Conservation (phyloP, 2,329 filamentous ascomycete genomes). For the Metarhizium guizhouense region DNA sequence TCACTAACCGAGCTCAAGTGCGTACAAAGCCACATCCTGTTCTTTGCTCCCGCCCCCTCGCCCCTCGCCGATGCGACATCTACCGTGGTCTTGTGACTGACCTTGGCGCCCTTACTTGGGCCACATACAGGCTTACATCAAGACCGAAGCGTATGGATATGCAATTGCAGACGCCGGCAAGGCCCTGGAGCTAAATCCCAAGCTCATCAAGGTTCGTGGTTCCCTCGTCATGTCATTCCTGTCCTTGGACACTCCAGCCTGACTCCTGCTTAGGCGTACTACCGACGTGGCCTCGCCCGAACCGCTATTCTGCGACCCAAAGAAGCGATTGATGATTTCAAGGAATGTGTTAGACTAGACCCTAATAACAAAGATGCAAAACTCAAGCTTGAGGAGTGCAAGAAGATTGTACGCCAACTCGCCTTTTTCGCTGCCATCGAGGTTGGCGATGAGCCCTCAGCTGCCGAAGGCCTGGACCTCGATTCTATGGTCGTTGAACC, state of each 20-base stretch:
- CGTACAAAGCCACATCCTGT: conserved; percentile 19
- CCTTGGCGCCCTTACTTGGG: conserved; percentile 7
- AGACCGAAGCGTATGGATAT: conserved; percentile 90
- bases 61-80: not conserved
- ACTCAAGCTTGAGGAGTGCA: conserved; percentile 83
- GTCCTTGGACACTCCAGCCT: not conserved
- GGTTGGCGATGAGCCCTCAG: conserved; percentile 83
- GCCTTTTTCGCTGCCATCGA: conserved; percentile 95
- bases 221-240: conserved; percentile 1
- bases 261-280: conserved; percentile 61
- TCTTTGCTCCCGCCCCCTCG: not conserved
- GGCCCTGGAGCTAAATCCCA: conserved; percentile 80
- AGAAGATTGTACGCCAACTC: conserved; percentile 85
- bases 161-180: conserved; percentile 85
- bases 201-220: conserved; percentile 69
- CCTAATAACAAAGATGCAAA: conserved; percentile 85
- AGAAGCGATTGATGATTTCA: conserved; percentile 88
- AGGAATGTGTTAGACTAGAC: conserved; percentile 77
- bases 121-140: conserved; percentile 71
- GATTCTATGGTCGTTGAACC: conserved; percentile 76
- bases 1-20: conserved; percentile 91
- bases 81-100: conserved; percentile 37
- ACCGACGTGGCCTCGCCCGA: conserved; percentile 83
- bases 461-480: conserved; percentile 81
- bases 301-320: conserved; percentile 83